A percentile compares a stretch with the other conserved stretches of the same genome.
Evolutionary conservation across 345 rosid genomes (phyloP).

Genomic region (Citrus hindsii): DNA sequence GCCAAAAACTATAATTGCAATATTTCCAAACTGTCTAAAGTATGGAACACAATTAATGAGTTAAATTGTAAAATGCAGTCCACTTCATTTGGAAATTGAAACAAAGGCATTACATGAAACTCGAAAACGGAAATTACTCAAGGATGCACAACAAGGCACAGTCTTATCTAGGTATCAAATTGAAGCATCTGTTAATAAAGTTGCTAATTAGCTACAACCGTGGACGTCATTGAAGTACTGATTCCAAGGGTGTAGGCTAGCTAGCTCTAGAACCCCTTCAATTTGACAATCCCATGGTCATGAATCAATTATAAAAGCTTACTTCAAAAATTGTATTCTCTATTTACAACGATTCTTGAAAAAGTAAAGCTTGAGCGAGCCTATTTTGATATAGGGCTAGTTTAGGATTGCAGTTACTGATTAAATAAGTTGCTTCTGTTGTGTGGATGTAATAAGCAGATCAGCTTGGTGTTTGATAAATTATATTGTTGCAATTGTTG

Average conservation of each 20-base stretch:
- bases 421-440: too few species aligned
- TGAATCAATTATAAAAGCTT: neutral
- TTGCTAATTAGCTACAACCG: slow-evolving; percentile 7
- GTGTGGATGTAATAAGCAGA: too few species aligned
- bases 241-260: slow-evolving; percentile 16
- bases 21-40: neutral
- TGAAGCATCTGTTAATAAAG: slow-evolving; percentile 22
- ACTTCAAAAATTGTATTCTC: neutral
- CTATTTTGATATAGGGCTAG: neutral
- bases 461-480: too few species aligned
- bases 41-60: neutral
- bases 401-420: too few species aligned
- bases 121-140: too few species aligned
- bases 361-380: neutral
- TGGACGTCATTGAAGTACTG: slow-evolving; percentile 11
- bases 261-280: slow-evolving; percentile 13
- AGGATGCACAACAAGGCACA: neutral
- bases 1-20: neutral
- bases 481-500: too few species aligned
- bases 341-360: neutral
- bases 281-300: neutral
- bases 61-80: neutral
- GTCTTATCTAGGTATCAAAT: slow-evolving; percentile 22
- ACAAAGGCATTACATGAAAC: neutral
- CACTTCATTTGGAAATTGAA: neutral